Conservation (phyloP, 768 basidiomycete species). For the Suillus americanus region DNA sequence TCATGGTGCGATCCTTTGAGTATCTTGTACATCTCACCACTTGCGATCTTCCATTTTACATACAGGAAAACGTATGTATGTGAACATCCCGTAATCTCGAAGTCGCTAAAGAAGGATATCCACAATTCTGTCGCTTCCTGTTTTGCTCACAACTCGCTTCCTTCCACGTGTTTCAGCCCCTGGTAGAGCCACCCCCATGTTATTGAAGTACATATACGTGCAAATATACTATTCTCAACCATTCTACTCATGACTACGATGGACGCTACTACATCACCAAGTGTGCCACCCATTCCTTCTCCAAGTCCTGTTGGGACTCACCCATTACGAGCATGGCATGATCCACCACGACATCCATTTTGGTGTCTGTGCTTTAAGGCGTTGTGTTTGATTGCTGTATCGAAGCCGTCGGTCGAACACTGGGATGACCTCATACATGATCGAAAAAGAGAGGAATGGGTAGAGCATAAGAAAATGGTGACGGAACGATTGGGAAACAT, state of each 20-base stretch:
- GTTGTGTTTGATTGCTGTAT: not conserved
- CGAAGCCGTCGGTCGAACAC: not conserved
- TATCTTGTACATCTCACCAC: too few species aligned
- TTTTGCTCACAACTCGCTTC: not conserved
- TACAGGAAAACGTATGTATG: too few species aligned
- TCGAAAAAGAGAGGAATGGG: not conserved
- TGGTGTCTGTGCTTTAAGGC: not conserved
- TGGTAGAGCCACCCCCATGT: not conserved
- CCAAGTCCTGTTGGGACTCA: not conserved
- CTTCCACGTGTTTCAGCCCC: not conserved
- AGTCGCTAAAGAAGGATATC: not conserved
- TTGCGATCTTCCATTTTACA: too few species aligned
- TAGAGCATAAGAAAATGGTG: not conserved
- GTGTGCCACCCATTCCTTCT: not conserved
- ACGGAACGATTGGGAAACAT: not conserved
- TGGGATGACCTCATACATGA: not conserved
- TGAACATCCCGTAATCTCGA: not conserved
- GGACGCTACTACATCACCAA: not conserved
- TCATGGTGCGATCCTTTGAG: too few species aligned
- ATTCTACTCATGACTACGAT: not conserved
- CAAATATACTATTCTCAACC: not conserved
- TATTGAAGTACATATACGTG: not conserved
- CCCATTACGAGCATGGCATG: not conserved
- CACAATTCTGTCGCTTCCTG: not conserved
- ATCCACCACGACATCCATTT: not conserved